Evolutionary conservation across 2,329 filamentous ascomycete species (phyloP), one percentile per base, ranked within the genome.

Genomic region (Thyridium curvatum): DNA sequence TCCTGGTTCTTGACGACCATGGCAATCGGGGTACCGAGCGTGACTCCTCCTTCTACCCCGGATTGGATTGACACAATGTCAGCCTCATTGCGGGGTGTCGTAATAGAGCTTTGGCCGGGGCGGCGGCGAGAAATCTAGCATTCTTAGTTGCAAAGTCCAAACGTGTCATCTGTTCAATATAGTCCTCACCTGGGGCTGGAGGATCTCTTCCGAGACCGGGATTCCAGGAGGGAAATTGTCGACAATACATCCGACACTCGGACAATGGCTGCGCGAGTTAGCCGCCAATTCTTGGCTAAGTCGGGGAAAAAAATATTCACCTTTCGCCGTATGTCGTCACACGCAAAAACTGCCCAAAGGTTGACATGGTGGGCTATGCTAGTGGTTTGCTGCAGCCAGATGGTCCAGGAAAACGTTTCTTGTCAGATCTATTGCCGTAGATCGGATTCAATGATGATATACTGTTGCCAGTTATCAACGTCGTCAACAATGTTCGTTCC

Each of bases 41-140:
- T 95, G 50, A 91, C 69, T 34, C 93, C 91, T 53, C 86, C 86
- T 63, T 97, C 93, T 35, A 84, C 91, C 36, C 91, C 91, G 3
- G 88, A 94, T 65, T 95, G 87, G 53, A 97, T 96, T 54, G 89
- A 79, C 17, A 97, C 90, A 36, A 74, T 72, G 62, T 97, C 93
- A 63, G 91, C 91, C 66, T 97, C 91, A 61, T 96, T 80, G 51
- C 93, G 80, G 14, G 91, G 91, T 1, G 93, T 97, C 3, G 89
- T 94, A 54, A 97, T 84, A 46, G 82, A 80, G 51, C 81, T 87
- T 65, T 98, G 91, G 33, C 91, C 91, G 5, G 91, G 91, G 43
- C 91, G 78, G 44, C 91, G 79, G 48, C 91, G 83, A 26, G 21
- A 26, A 10, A 26, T 26, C 21, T 26, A 10, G 10, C 21, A 26